These are phyloP conservation scores for Penicillium sp. DNA, from an alignment of 2,329 filamentous ascomycete species.

Conservation along the genomic window DNA sequence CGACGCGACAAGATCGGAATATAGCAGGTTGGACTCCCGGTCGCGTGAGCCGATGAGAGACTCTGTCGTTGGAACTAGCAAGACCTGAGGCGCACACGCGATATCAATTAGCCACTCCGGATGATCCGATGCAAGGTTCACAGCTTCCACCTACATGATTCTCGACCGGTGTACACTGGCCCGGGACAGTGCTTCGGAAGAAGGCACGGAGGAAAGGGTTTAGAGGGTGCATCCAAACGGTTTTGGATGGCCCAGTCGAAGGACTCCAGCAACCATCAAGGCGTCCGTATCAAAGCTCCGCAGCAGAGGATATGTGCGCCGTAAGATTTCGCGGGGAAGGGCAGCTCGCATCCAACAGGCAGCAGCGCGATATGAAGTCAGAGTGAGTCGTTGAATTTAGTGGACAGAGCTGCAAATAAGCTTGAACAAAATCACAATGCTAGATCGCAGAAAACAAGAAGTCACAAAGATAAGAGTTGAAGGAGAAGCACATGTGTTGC, in stretches of 20 bases:
- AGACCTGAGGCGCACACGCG: slow-evolving; percentile 53
- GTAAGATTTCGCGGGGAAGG: slow-evolving; percentile 32
- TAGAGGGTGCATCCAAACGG: slow-evolving; percentile 87
- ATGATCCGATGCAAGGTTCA: slow-evolving; percentile 11
- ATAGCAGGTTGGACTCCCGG: slow-evolving; percentile 72
- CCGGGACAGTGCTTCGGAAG: slow-evolving; percentile 89
- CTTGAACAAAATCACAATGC: slow-evolving; percentile 6
- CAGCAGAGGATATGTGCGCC: slow-evolving; percentile 22
- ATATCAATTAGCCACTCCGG: slow-evolving; percentile 14
- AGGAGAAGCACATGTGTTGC: slow-evolving; percentile 5
- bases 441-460: slow-evolving; percentile 10
- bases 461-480: slow-evolving; percentile 7
- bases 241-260: slow-evolving; percentile 41
- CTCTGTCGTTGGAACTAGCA: slow-evolving; percentile 91
- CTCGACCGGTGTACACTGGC: slow-evolving; percentile 87
- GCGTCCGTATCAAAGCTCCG: slow-evolving; percentile 26
- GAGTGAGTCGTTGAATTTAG: neutral
- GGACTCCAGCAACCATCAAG: slow-evolving; percentile 40
- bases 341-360: slow-evolving; percentile 31
- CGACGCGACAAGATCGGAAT: slow-evolving; percentile 77
- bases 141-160: slow-evolving; percentile 63
- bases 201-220: slow-evolving; percentile 98
- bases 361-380: slow-evolving; percentile 12
- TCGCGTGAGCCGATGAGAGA: slow-evolving; percentile 85
- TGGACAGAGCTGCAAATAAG: neutral